Base-by-base conservation (phyloP, 306 rosid species). In the Prunus padus region DNA sequence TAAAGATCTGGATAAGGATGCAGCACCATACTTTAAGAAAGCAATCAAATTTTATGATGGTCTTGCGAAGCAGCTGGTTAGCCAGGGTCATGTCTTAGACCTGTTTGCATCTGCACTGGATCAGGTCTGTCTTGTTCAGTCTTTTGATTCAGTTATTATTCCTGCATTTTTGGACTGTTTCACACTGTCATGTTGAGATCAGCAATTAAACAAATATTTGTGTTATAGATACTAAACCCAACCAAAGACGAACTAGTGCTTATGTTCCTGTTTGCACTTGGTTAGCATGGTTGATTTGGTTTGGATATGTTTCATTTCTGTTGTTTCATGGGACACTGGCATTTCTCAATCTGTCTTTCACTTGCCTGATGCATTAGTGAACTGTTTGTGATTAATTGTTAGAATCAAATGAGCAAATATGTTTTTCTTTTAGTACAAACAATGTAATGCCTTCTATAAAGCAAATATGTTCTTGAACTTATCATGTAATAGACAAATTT, bases 1-100 rank as follows among this genome's bases (percentile, higher is more conserved):
- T 87, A 95, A 95, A 75, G 97, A 95, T 89, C 91, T 95, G 25
- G 99, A 92, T 81, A 95, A 95, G 82, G 99, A 95, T 78, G 99
- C 97, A 14, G 97, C 96, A 23, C 97, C 97, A 3, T 95, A 81
- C 88, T 95, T 92, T 59, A 95, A 88, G 83, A 95, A 95, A 82
- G 99, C 99, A 69, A 88, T 89, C 70, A 95, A 95, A 67, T 92
- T 88, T 72, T 94, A 90, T 80, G 98, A 94, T 73, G 63, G 80
- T 81, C 91, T 94, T 45, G 91, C 95, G 31, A 92, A 92, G 74
- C 96, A 90, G 84, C 90, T 94, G 70, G 97, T 94, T 82, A 86
- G 87, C 89, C 98, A 94, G 82, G 99, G 97, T 77, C 97, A 92
- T 47, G 99, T 95, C 80, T 82, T 95, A 60, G 99, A 95, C 78